These are phyloP conservation scores for Lolium rigidum DNA, from an alignment of 176 grass and related monocot genomes.

Conservation along the genomic window DNA sequence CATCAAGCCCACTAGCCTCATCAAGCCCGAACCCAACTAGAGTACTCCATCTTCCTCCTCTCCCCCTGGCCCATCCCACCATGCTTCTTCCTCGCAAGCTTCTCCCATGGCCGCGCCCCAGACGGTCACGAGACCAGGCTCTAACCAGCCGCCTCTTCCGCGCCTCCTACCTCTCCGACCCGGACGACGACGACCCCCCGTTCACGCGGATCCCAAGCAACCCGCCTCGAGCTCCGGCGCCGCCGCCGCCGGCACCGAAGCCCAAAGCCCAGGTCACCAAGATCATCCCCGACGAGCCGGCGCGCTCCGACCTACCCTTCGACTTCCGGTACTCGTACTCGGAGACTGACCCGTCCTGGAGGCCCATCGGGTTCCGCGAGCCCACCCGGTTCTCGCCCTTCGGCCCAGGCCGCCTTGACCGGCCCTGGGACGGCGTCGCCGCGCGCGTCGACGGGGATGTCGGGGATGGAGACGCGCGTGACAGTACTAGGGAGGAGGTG, in stretches of 20 bases:
- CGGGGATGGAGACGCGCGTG: not conserved
- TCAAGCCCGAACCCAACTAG: not conserved
- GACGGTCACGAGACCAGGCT: not conserved
- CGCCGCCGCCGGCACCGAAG: not conserved
- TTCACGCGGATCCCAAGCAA: conserved; percentile 36
- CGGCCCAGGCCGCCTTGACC: conserved; percentile 65
- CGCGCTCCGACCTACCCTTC: conserved; percentile 63
- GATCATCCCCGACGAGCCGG: conserved; percentile 51
- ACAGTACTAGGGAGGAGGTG: conserved; percentile 30
- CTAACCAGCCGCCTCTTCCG: conserved; percentile 35
- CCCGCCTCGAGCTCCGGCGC: not conserved
- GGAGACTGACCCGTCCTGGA: conserved; percentile 57
- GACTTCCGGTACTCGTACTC: conserved; percentile 75
- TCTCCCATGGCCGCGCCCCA: conserved; percentile 37
- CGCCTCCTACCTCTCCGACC: conserved; percentile 7
- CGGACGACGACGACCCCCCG: conserved; percentile 47
- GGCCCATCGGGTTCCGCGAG: conserved; percentile 78
- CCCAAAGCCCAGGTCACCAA: conserved; percentile 6
- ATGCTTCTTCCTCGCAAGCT: conserved; percentile 42
- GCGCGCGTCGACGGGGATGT: conserved; percentile 15
- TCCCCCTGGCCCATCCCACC: conserved; percentile 5
- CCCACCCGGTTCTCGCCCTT: conserved; percentile 80
- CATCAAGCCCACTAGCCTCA: not conserved
- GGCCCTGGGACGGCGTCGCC: conserved; percentile 63
- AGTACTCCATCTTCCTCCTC: not conserved